Percentiles rank a stretch among this genome's conserved stretches.
Evolutionary conservation across 2,329 filamentous ascomycete species (phyloP).

Genomic region (Sporothrix euskadiensis): DNA sequence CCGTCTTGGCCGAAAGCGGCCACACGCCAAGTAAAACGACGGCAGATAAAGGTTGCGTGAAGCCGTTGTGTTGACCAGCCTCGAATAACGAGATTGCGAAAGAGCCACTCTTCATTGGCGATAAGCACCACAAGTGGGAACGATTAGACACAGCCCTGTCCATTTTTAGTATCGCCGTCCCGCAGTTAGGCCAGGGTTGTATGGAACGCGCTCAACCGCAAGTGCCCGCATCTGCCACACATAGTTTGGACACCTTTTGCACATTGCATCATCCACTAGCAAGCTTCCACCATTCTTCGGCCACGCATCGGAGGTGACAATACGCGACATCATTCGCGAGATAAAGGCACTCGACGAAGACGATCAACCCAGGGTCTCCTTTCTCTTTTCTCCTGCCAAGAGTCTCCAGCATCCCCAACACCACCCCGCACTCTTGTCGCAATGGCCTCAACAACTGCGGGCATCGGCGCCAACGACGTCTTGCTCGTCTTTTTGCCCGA

Average conservation of each 20-base stretch:
- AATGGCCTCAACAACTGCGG: not conserved
- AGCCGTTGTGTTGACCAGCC: not conserved
- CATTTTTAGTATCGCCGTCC: not conserved
- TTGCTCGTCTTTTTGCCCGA: conserved; percentile 44
- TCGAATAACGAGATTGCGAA: not conserved
- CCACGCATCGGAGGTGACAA: not conserved
- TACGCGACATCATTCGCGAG: not conserved
- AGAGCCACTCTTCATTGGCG: not conserved
- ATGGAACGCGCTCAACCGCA: not conserved
- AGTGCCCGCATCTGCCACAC: not conserved
- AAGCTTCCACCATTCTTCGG: conserved; percentile 12
- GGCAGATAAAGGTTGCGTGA: not conserved
- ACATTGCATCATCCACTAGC: conserved; percentile 21
- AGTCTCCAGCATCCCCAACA: not conserved
- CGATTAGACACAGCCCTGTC: not conserved
- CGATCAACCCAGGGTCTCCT: not conserved
- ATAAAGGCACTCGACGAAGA: not conserved
- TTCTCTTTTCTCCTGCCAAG: not conserved
- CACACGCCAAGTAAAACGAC: not conserved
- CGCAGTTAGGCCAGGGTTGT: not conserved
- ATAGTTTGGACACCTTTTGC: not conserved
- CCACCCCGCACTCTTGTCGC: not conserved
- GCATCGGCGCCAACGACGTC: conserved; percentile 41
- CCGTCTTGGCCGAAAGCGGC: not conserved
- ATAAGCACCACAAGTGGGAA: not conserved